Evolutionary conservation across 768 basidiomycete genomes (phyloP).

Genomic region (Mycena maculata): DNA sequence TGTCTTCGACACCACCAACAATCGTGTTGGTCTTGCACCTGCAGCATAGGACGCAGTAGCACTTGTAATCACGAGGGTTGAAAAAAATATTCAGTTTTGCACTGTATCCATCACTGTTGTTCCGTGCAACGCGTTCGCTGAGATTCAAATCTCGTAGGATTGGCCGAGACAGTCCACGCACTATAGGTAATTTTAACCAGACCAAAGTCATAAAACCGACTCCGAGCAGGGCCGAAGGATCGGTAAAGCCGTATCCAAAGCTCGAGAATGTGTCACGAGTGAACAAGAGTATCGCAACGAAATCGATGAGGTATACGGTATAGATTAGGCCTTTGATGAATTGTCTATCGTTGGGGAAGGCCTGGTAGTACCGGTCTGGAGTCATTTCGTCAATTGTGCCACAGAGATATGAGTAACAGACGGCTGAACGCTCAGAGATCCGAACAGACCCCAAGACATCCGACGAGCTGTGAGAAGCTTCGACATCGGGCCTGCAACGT

Average conservation of each 20-base stretch:
- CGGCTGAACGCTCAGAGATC: background rate
- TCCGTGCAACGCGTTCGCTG: too few relatives aligned
- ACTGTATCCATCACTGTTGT: too few relatives aligned
- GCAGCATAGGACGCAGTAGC: too few relatives aligned
- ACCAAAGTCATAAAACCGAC: background rate
- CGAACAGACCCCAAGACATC: background rate
- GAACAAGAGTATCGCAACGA: background rate
- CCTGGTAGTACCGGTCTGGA: background rate
- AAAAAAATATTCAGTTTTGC: too few relatives aligned
- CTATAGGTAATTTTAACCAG: background rate
- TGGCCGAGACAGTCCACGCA: slow-evolving; percentile 2
- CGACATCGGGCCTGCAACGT: too few relatives aligned
- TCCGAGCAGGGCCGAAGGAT: background rate
- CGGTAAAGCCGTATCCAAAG: background rate
- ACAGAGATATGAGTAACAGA: too few relatives aligned
- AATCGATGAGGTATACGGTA: background rate
- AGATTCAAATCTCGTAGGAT: too few relatives aligned
- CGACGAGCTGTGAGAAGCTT: too few relatives aligned
- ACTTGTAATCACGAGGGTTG: too few relatives aligned
- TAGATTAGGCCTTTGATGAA: background rate
- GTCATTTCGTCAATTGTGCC: too few relatives aligned
- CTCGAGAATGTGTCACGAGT: background rate
- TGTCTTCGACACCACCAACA: slow-evolving; percentile 12
- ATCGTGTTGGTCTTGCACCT: slow-evolving; percentile 7
- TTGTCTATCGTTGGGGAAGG: background rate